phyloP scores from a whole-genome alignment of 31 red algal genomes.

The Endocladia muricata region DNA sequence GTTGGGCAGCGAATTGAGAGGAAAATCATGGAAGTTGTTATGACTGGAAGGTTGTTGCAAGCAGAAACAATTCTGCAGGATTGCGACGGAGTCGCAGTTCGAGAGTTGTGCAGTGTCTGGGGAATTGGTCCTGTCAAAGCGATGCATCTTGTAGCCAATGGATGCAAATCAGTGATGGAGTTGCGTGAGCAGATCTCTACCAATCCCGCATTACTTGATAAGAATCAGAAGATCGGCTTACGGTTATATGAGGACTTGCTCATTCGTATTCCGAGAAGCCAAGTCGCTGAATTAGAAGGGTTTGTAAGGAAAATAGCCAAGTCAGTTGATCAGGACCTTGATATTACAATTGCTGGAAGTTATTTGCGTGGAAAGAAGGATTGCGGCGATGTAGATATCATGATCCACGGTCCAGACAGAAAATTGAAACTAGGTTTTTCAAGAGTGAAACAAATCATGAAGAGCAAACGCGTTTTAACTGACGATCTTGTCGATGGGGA shows the following conservation, averaged over 20 bases:
- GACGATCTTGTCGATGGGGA: constrained; percentile 59
- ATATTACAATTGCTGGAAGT: constrained; percentile 65
- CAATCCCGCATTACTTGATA: constrained; percentile 34
- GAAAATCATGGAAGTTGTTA: constrained; percentile 66
- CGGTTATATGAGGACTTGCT: constrained; percentile 62
- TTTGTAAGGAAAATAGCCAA: constrained; percentile 54
- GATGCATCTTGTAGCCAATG: constrained; percentile 28
- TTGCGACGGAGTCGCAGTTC: constrained; percentile 23
- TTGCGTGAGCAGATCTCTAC: constrained; percentile 22
- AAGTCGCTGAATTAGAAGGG: constrained; percentile 48
- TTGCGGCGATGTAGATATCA: constrained; percentile 70
- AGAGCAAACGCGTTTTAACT: constrained; percentile 53
- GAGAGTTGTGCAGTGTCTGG: constrained; percentile 58
- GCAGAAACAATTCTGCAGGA: constrained; percentile 48
- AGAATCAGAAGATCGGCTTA: constrained; percentile 61
- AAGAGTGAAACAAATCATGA: constrained; percentile 32
- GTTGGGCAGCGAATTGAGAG: constrained; percentile 36
- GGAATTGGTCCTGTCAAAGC: constrained; percentile 67
- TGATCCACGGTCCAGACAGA: constrained; percentile 33
- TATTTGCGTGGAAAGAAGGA: constrained; percentile 57
- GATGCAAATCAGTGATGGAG: constrained; percentile 30
- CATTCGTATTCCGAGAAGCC: constrained; percentile 39
- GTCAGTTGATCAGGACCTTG: constrained; percentile 12
- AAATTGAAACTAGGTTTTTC: constrained; percentile 14
- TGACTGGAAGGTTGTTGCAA: constrained; percentile 40